A percentile compares a stretch with the other conserved stretches of the same genome.
Conservation (phyloP, 805 yeast species). For the Millerozyma miso region DNA sequence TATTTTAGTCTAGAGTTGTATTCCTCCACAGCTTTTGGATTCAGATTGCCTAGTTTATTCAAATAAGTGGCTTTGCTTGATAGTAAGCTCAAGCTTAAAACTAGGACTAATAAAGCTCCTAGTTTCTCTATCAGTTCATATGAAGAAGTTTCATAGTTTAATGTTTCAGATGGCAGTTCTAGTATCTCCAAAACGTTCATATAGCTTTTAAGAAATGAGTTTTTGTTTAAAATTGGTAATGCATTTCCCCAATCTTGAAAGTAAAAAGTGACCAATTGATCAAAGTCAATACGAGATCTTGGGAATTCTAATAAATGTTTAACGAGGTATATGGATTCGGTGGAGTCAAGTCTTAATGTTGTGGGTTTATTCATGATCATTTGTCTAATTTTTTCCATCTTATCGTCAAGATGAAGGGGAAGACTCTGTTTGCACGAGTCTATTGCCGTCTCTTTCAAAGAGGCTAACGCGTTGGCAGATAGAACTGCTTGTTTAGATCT, state of each 20-base stretch:
- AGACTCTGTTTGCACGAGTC: slow-evolving; percentile 6
- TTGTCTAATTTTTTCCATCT: slow-evolving; percentile 11
- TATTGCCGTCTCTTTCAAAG: slow-evolving; percentile 48
- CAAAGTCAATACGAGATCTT: slow-evolving; percentile 57
- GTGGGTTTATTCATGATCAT: slow-evolving; percentile 25
- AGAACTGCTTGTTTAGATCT: slow-evolving; percentile 65
- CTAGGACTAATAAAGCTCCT: slow-evolving; percentile 49
- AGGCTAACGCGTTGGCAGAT: slow-evolving; percentile 68
- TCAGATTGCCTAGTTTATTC: slow-evolving; percentile 8
- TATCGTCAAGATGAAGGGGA: slow-evolving; percentile 1
- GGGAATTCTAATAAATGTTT: slow-evolving; percentile 26
- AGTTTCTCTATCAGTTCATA: slow-evolving; percentile 45
- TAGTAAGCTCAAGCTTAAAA: slow-evolving; percentile 46
- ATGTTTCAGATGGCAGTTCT: slow-evolving; percentile 24
- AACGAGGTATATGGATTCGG: slow-evolving; percentile 46
- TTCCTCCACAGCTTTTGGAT: slow-evolving; percentile 12
- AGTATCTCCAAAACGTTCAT: slow-evolving; percentile 41
- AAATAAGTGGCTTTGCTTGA: slow-evolving; percentile 35
- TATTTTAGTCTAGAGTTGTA: slow-evolving; percentile 33
- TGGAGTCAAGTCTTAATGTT: slow-evolving; percentile 22
- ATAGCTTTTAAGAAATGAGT: slow-evolving; percentile 63
- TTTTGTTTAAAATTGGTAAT: slow-evolving; percentile 66
- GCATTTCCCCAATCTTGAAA: slow-evolving; percentile 76
- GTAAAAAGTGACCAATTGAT: slow-evolving; percentile 61
- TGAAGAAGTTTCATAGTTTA: background rate